Conservation (phyloP, 1,284 basidiomycete genomes). For the Ceratobasidium sp. region DNA sequence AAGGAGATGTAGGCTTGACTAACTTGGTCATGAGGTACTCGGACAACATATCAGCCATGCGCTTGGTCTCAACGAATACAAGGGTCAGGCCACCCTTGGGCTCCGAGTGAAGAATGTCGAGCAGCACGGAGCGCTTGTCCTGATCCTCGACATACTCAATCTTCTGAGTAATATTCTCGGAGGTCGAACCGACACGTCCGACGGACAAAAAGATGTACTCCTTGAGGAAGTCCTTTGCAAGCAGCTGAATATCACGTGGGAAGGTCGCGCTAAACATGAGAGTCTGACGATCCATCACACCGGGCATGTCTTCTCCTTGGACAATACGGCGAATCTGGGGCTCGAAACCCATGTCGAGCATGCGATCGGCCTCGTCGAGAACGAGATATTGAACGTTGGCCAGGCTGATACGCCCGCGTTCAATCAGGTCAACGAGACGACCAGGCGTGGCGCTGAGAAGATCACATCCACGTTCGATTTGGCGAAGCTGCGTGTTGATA, state of each 20-base stretch:
- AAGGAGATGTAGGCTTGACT: background rate
- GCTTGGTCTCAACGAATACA: conserved; percentile 99
- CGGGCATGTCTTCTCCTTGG: conserved; percentile 98
- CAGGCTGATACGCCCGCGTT: conserved; percentile 95
- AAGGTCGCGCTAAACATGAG: conserved; percentile 99
- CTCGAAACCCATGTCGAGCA: conserved; percentile 99
- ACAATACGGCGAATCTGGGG: conserved; percentile 99
- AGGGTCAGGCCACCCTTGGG: conserved; percentile 80
- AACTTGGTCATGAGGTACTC: conserved; percentile 83
- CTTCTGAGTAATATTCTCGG: conserved; percentile 99
- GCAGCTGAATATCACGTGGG: conserved; percentile 98
- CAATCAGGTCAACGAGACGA: conserved; percentile 97
- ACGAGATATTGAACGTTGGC: conserved; percentile 98
- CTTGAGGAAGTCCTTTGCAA: conserved; percentile 94
- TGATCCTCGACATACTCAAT: conserved; percentile 97
- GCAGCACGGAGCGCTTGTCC: conserved; percentile 95
- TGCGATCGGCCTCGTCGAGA: conserved; percentile 98
- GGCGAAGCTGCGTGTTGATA: conserved; percentile 91
- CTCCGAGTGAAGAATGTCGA: conserved; percentile 86
- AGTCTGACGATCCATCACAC: conserved; percentile 88
- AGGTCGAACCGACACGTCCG: conserved; percentile 96
- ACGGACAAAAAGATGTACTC: conserved; percentile 98
- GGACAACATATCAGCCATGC: conserved; percentile 98
- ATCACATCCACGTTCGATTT: conserved; percentile 96
- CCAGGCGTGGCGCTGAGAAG: conserved; percentile 97